phyloP scores from a whole-genome alignment of 768 basidiomycete genomes.

The Psilocybe azurescens region DNA sequence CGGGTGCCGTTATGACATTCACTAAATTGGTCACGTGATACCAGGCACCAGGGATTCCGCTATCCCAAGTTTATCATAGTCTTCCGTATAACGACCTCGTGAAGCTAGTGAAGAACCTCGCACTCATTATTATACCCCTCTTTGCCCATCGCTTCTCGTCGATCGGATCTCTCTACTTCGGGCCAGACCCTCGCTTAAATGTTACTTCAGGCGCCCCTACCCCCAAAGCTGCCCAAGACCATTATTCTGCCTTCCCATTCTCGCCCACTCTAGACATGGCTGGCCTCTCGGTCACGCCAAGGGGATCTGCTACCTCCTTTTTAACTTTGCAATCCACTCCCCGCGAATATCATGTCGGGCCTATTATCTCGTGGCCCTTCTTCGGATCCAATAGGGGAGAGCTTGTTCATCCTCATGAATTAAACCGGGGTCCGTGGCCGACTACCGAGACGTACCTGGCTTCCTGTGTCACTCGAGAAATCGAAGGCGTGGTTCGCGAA shows the following conservation, averaged over 20 bases:
- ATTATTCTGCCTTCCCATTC: conserved; percentile 50
- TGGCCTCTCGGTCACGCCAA: conserved; percentile 26
- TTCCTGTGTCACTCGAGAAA: conserved; percentile 75
- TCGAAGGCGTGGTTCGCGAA: conserved; percentile 73
- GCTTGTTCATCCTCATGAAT: conserved; percentile 65
- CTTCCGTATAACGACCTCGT: conserved; percentile 69
- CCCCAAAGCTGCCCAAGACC: conserved; percentile 45
- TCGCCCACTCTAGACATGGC: conserved; percentile 43
- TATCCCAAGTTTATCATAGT: conserved; percentile 73
- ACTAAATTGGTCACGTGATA: conserved; percentile 21
- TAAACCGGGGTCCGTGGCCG: conserved; percentile 83
- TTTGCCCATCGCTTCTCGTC: conserved; percentile 78
- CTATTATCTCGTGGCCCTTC: conserved; percentile 91
- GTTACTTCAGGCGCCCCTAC: conserved; percentile 44
- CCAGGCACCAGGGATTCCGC: conserved; percentile 77
- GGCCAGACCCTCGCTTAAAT: conserved; percentile 43
- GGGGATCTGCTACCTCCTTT: conserved; percentile 24
- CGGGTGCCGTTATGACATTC: not conserved
- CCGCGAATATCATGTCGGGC: conserved; percentile 66
- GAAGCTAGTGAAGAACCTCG: conserved; percentile 70
- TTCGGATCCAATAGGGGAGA: conserved; percentile 86
- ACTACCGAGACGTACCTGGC: conserved; percentile 62
- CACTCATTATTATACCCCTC: conserved; percentile 69
- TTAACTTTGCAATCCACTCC: conserved; percentile 21
- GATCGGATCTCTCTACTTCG: conserved; percentile 78